Evolutionary conservation across 306 rosid species (phyloP).

Genomic region (Rosa lucieae): DNA sequence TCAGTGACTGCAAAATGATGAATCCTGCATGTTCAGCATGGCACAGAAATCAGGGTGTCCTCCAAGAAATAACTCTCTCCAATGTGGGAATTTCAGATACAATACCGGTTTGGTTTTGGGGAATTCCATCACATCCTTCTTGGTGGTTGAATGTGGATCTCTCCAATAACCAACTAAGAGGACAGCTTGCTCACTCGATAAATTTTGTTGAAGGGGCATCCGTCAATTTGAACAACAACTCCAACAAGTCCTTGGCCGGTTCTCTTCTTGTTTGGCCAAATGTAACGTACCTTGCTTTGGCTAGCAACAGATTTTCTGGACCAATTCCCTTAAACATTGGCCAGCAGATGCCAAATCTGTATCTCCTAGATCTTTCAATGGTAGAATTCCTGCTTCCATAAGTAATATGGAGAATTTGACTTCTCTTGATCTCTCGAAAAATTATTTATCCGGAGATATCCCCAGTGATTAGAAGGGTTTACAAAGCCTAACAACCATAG

Average conservation of each 20-base stretch:
- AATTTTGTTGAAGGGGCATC: not conserved
- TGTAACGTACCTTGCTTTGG: not conserved
- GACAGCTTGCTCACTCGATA: not conserved
- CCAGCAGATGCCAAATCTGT: not conserved
- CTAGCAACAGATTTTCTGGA: conserved; percentile 2
- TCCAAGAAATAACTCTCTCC: not conserved
- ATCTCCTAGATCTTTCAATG: not conserved
- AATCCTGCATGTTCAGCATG: not conserved
- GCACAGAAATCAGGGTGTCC: not conserved
- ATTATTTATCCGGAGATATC: conserved; percentile 5
- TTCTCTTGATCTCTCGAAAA: not conserved
- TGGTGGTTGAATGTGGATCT: conserved; percentile 7
- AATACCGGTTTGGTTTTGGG: conserved; percentile 14
- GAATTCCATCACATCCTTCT: not conserved
- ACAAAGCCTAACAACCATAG: not conserved
- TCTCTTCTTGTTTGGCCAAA: conserved; percentile 9
- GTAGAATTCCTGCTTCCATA: conserved; percentile 7
- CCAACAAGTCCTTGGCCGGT: not conserved
- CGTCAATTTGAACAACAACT: not conserved
- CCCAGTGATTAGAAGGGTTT: not conserved
- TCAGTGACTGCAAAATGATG: not conserved
- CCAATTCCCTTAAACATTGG: conserved; percentile 2
- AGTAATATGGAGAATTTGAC: not conserved
- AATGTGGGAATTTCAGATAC: not conserved
- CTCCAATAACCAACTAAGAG: conserved; percentile 6